Evolutionary conservation across 1,139 yeast genomes (phyloP), one percentile per base, ranked within the genome.

Genomic region (Kodamaea alishanica): DNA sequence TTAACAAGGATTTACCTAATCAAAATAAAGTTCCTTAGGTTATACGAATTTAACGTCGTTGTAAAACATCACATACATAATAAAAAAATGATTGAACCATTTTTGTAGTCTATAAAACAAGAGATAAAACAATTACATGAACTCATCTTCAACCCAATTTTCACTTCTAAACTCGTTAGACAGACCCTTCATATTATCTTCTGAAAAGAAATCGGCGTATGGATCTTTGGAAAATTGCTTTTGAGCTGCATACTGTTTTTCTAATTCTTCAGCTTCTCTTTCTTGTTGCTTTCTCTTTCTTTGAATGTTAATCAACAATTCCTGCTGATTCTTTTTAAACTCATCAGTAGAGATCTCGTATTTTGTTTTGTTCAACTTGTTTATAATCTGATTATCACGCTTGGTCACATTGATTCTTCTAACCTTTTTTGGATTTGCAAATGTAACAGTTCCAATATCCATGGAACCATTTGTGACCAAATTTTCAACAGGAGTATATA

Each of bases 371-470:
- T 75, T 79, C 44, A 86, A 61, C 46, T 80, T 70, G 52, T 84
- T 86, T 35, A 86, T 56, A 2, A 83, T 65, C n/a, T 75, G 63
- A 51, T 82, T 84, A 34, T 82, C 81, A 43, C 82, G 73, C 34
- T 73, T 74, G 39, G 71, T 73, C 26, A 87, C 73, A 47, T 70
- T 73, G 24, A 79, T 59, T 45, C 79, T 70, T 47, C 69, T 77
- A 26, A 84, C 82, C 38, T 63, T 61, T 44, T 72, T 70, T 4
- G 71, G 71, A 40, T 81, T 79, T 34, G 74, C 68, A 59, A 85
- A 87, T 1, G 87, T 77, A 4, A 86, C 95, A 33, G 89, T 88
- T 4, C 95, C 96, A n/a, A 76, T 77, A 36, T 79, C 89, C 95
- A 85, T 86, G 30, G 77, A 75, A 5, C 84, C 84, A 40, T 79